A percentile compares a stretch with the other conserved stretches of the same genome.
Evolutionary conservation across 2,329 filamentous ascomycete genomes (phyloP).

Genomic region (Aureobasidium namibiae): DNA sequence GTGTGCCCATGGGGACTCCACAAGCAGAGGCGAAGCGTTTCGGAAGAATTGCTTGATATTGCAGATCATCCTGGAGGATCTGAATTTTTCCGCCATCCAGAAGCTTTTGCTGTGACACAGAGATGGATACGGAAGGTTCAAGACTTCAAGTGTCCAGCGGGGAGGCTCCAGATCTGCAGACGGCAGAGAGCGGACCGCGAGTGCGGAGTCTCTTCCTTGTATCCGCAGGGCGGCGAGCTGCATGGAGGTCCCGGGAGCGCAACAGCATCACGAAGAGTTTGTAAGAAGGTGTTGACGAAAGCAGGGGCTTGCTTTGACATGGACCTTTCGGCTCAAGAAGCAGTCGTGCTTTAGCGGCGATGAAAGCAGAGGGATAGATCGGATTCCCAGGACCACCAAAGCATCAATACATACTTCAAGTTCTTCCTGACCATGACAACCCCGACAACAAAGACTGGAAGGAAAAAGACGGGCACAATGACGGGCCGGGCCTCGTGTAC

Average conservation of each 20-base stretch:
- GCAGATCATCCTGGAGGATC: background rate
- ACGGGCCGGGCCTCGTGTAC: background rate
- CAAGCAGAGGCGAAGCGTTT: constrained; percentile 6
- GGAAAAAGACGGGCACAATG: background rate
- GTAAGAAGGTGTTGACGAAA: background rate
- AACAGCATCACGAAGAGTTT: background rate
- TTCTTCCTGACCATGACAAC: background rate
- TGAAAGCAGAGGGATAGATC: background rate
- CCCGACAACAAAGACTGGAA: background rate
- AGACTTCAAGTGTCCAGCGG: background rate
- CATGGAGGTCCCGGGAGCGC: background rate
- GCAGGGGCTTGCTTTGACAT: background rate
- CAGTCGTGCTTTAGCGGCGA: no score
- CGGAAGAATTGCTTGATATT: constrained; percentile 10
- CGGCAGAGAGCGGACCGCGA: background rate
- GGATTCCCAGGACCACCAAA: background rate
- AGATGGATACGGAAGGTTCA: no score
- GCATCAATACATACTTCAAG: background rate
- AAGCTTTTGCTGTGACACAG: background rate
- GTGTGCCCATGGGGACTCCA: background rate
- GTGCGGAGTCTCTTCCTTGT: background rate
- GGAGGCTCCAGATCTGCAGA: constrained; percentile 4
- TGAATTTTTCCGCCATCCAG: background rate
- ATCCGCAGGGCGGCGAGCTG: background rate
- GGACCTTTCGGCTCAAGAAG: no score